phyloP scores from a whole-genome alignment of 768 basidiomycete genomes.

The Cyclocybe aegerita region DNA sequence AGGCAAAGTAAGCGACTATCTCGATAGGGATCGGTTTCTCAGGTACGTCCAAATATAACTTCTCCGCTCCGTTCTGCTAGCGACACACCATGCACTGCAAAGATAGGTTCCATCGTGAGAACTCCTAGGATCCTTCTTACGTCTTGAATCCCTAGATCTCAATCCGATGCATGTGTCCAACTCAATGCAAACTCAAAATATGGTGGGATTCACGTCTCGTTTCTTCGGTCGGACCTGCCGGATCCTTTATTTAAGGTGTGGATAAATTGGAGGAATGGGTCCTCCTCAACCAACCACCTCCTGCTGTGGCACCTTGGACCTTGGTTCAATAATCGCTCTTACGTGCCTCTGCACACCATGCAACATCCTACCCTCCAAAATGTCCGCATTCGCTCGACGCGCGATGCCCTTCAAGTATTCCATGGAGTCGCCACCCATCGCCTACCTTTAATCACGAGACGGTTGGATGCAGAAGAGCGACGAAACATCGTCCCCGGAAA shows the following conservation, averaged over 20 bases:
- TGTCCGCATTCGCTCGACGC: slow-evolving; percentile 75
- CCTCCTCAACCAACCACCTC: slow-evolving; percentile 16
- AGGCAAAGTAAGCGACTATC: slow-evolving; percentile 37
- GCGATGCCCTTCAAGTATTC: slow-evolving; percentile 82
- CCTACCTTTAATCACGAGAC: slow-evolving; percentile 76
- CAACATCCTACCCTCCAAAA: slow-evolving; percentile 76
- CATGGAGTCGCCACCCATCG: slow-evolving; percentile 67
- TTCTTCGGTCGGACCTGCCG: slow-evolving; percentile 37
- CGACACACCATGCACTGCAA: slow-evolving; percentile 31
- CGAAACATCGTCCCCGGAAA: slow-evolving; percentile 72
- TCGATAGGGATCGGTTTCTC: slow-evolving; percentile 28
- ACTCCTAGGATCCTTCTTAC: slow-evolving; percentile 34
- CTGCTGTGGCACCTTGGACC: slow-evolving; percentile 11
- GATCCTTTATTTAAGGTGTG: slow-evolving; percentile 26
- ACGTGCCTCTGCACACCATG: slow-evolving; percentile 38
- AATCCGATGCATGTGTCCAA: slow-evolving; percentile 45
- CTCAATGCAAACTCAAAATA: slow-evolving; percentile 62
- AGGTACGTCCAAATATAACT: slow-evolving; percentile 34
- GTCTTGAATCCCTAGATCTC: slow-evolving; percentile 39
- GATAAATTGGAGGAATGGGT: slow-evolving; percentile 16
- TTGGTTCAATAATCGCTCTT: slow-evolving; percentile 2
- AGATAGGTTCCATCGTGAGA: slow-evolving; percentile 36
- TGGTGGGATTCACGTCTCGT: slow-evolving; percentile 36
- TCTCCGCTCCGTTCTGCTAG: slow-evolving; percentile 40
- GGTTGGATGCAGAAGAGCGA: slow-evolving; percentile 82